Evolutionary conservation across 139 green algal genomes (phyloP).

Genomic region (Coelastrella sp.): DNA sequence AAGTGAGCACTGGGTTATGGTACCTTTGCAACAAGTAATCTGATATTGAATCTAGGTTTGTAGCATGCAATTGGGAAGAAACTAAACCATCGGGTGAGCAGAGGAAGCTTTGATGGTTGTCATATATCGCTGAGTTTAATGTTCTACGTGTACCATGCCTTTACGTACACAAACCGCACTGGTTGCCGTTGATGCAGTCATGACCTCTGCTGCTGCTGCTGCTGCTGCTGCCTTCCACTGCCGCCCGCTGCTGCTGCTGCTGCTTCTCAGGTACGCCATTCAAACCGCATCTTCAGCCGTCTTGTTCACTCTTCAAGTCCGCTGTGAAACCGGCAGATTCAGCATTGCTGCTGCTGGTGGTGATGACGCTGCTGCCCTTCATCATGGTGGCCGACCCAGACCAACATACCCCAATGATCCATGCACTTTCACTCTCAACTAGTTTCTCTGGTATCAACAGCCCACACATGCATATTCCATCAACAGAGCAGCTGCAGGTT

Average conservation of each 20-base stretch:
- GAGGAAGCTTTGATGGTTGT: neutral
- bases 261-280: constrained; percentile 43
- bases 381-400: neutral
- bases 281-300: constrained; percentile 19
- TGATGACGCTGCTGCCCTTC: neutral
- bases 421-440: neutral
- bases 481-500: no score
- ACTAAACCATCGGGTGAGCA: neutral
- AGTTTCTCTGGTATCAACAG: no score
- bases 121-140: no score
- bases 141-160: no score
- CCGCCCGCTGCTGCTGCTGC: neutral
- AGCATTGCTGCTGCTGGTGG: neutral
- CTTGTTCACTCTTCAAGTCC: constrained; percentile 10
- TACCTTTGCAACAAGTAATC: neutral
- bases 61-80: neutral
- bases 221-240: neutral
- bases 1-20: constrained; percentile 12
- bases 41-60: neutral
- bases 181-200: neutral
- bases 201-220: neutral
- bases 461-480: no score
- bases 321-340: constrained; percentile 21
- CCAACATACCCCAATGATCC: neutral
- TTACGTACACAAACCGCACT: no score